Base-by-base conservation (phyloP, 176 grass and related monocot genomes). In the Secale cereale region DNA sequence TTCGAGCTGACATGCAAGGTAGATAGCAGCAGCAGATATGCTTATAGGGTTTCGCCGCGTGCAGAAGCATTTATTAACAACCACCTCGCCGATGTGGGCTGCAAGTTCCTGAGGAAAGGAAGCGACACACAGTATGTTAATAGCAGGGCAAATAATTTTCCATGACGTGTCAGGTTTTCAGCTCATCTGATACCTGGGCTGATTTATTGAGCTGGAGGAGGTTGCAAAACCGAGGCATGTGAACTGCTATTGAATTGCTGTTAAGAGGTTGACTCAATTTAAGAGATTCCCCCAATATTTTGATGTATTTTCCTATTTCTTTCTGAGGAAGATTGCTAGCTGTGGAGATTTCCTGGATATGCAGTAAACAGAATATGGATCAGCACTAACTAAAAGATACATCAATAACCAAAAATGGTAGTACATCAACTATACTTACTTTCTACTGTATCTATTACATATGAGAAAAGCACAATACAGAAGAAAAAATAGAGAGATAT, bases 311-410 rank as follows among this genome's bases (percentile, higher is more conserved):
- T 46, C 97, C 97, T 22, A 98, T 99, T 66, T 99, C 97, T 79
- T 99, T 99, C 63, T 96, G 97, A 65, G 93, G 97, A 91, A 99
- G 93, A 76, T 95, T 99, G 86, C 97, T 99, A 46, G 97, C 97
- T 20, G 93, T 91, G 36, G 97, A 99, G 48, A 99, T 99, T 91
- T 99, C 97, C 97, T 99, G 86, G 72, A 52, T 77, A 90, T 14
- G 12, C 27, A 65, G 13, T 50, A 85, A 46, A 36, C 57, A 77
- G 40, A 73, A 76, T 19, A 57, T 77, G 37, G 76, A 66, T 75
- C 19, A 56, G 26, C 70, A 7, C 30, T 25, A 22, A 78, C 19
- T 19, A 4, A 78, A 29, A 72, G 67, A 73, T 59, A 17, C 36
- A 83, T 13, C 23, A 57, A 74, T 59, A 79, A 46, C 22, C 2